These are phyloP conservation scores for Claviceps arundinis DNA, from an alignment of 2,329 filamentous ascomycete genomes.

Conservation along the genomic window DNA sequence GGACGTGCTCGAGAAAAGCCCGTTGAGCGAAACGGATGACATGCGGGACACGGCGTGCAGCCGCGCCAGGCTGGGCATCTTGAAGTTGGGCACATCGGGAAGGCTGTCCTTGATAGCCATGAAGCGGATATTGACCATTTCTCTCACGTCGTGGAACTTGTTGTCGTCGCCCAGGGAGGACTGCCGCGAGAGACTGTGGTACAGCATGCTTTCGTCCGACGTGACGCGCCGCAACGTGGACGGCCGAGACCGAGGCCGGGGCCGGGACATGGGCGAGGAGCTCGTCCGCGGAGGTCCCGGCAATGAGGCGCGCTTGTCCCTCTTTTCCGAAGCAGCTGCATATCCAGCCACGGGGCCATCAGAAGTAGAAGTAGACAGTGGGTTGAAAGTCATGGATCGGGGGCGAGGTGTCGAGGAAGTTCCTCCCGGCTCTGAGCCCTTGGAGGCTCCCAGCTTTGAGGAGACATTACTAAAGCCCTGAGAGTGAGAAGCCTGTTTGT, in stretches of 20 bases:
- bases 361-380: not conserved
- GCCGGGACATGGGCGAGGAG: conserved; percentile 2
- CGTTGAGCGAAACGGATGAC: conserved; percentile 20
- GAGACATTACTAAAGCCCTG: not conserved
- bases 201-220: conserved; percentile 62
- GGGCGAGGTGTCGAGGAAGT: not conserved
- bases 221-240: conserved; percentile 20
- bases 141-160: conserved; percentile 65
- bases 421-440: no score
- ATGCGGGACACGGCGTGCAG: conserved; percentile 24
- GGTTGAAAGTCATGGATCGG: conserved; percentile 1
- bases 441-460: not conserved
- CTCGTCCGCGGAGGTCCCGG: not conserved
- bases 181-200: conserved; percentile 60
- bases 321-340: not conserved
- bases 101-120: conserved; percentile 85
- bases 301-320: not conserved
- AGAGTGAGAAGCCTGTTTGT: conserved; percentile 5
- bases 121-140: conserved; percentile 76
- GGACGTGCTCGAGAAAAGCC: conserved; percentile 15
- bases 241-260: conserved; percentile 12
- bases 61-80: conserved; percentile 49
- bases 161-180: conserved; percentile 78
- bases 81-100: conserved; percentile 66
- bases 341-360: not conserved